Conservation (phyloP, 495 filamentous ascomycete species). For the Trichodelitschia bisporula region DNA sequence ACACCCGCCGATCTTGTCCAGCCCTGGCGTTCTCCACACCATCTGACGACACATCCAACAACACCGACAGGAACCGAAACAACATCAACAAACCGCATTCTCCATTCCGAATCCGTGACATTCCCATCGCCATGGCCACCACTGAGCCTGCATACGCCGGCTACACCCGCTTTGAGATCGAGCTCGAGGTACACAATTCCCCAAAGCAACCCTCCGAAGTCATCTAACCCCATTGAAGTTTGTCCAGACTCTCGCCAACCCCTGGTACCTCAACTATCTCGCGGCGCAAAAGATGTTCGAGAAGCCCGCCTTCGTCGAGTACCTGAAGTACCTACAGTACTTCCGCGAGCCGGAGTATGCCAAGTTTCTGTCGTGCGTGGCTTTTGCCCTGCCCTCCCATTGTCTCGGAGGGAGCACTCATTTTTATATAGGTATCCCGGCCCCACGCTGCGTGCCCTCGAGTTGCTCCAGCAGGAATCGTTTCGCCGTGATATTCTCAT, state of each 20-base stretch:
- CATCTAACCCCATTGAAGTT: slow-evolving; percentile 32
- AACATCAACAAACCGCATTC: not conserved
- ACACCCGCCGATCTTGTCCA: too few relatives aligned
- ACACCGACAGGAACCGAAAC: slow-evolving; percentile 1
- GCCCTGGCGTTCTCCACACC: not conserved
- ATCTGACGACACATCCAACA: not conserved
- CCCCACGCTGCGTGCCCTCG: slow-evolving; percentile 56
- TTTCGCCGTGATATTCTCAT: slow-evolving; percentile 66
- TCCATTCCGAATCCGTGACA: not conserved
- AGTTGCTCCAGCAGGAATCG: slow-evolving; percentile 57
- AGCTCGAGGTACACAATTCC: slow-evolving; percentile 32
- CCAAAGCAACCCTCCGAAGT: not conserved
- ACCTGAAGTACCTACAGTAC: slow-evolving; percentile 68
- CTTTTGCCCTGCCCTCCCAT: not conserved
- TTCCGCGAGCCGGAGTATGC: slow-evolving; percentile 62
- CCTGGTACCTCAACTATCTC: slow-evolving; percentile 62
- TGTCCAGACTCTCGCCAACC: slow-evolving; percentile 67
- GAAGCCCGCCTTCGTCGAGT: slow-evolving; percentile 47
- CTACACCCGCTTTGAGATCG: slow-evolving; percentile 46
- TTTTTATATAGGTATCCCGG: slow-evolving; percentile 29
- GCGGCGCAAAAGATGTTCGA: slow-evolving; percentile 26
- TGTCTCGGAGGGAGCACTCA: slow-evolving; percentile 5
- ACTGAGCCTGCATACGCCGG: slow-evolving; percentile 31
- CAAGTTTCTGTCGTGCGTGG: slow-evolving; percentile 35
- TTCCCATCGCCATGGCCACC: slow-evolving; percentile 2